Percentiles rank a stretch among this genome's conserved stretches.
Evolutionary conservation across 2,329 filamentous ascomycete genomes (phyloP).

Genomic region (Aspergillus pseudotamarii): DNA sequence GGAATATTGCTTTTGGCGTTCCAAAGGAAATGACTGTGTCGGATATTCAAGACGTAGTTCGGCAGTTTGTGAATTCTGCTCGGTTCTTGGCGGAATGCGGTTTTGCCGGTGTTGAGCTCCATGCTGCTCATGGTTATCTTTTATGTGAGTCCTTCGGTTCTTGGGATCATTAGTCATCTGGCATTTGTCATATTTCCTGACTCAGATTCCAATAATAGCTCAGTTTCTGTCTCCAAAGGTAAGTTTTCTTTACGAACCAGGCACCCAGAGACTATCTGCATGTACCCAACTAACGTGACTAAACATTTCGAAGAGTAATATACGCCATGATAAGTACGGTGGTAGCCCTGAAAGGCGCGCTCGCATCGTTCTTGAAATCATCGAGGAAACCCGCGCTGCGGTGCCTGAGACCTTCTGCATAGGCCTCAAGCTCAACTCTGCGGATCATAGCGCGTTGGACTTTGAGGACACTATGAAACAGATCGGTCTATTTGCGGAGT

Average conservation of each 20-base stretch:
- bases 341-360: conserved; percentile 43
- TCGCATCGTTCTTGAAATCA: conserved; percentile 43
- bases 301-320: background rate
- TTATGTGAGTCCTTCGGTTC: conserved; percentile 24
- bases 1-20: conserved; percentile 39
- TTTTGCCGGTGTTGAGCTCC: conserved; percentile 39
- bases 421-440: conserved; percentile 49
- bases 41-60: conserved; percentile 56
- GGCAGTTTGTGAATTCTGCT: conserved; percentile 54
- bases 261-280: background rate
- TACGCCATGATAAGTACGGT: conserved; percentile 46
- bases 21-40: conserved; percentile 55
- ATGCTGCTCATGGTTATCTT: conserved; percentile 52
- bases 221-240: conserved; percentile 27
- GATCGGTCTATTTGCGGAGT: conserved; percentile 47
- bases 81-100: conserved; percentile 42
- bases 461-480: conserved; percentile 58
- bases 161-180: background rate
- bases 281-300: background rate
- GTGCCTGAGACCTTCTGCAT: conserved; percentile 44
- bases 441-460: conserved; percentile 33
- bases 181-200: background rate
- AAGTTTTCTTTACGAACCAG: conserved; percentile 26
- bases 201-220: background rate
- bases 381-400: conserved; percentile 38